A percentile compares a stretch with the other conserved stretches of the same genome.
phyloP scores from a whole-genome alignment of 768 basidiomycete species.

The Kwoniella bestiolae region DNA sequence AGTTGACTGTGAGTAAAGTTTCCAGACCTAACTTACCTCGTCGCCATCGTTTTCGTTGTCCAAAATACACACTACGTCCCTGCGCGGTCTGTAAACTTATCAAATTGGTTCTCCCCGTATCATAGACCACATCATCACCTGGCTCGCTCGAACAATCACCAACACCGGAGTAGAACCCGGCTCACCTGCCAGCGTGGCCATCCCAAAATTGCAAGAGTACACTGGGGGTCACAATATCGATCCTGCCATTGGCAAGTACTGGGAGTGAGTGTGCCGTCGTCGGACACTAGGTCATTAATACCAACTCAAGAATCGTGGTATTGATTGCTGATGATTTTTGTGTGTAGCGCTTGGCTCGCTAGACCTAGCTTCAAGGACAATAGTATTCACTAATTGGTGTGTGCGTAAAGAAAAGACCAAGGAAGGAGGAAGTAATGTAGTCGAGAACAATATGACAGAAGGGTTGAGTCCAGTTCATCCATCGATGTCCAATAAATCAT shows the following conservation, averaged over 20 bases:
- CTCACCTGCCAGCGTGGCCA: slow-evolving; percentile 32
- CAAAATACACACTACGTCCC: too few relatives aligned
- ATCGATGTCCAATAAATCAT: too few relatives aligned
- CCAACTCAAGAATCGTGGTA: too few relatives aligned
- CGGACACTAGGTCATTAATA: not conserved
- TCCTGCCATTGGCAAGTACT: slow-evolving; percentile 47
- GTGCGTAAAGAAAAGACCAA: not conserved
- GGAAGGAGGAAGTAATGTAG: not conserved
- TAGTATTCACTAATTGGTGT: slow-evolving; percentile 34
- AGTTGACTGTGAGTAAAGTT: slow-evolving; percentile 42
- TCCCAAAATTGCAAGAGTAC: slow-evolving; percentile 40
- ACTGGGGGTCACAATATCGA: slow-evolving; percentile 50
- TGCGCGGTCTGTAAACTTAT: not conserved
- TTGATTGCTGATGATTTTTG: not conserved
- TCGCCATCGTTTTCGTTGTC: not conserved
- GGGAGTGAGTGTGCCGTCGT: slow-evolving; percentile 41
- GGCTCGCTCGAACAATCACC: slow-evolving; percentile 44
- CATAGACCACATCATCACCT: slow-evolving; percentile 50
- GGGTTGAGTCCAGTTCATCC: too few relatives aligned
- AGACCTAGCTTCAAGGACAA: slow-evolving; percentile 46
- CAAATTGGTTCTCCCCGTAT: not conserved
- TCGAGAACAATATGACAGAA: not conserved
- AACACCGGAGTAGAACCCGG: slow-evolving; percentile 44
- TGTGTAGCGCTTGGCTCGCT: slow-evolving; percentile 41
- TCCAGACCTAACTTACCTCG: too few relatives aligned